Conservation (phyloP, 2,329 filamentous ascomycete species). For the Orbilia blumenaviensis region DNA sequence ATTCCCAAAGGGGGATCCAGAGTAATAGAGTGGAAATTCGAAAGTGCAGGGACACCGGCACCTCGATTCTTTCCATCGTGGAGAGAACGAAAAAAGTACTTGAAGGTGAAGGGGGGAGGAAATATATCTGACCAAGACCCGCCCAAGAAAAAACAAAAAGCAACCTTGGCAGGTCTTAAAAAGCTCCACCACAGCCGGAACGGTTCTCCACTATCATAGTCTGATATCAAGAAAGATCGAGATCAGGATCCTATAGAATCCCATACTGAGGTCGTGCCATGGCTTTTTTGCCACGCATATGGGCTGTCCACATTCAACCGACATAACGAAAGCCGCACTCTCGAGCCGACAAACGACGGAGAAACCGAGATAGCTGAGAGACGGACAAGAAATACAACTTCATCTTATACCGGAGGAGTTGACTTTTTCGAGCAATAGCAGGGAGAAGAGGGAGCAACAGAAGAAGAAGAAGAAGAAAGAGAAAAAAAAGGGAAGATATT, state of each 20-base stretch:
- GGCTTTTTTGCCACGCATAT: conserved; percentile 11
- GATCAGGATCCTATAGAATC: background rate
- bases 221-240: background rate
- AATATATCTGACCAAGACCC: background rate
- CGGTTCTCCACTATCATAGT: background rate
- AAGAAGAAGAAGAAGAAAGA: background rate
- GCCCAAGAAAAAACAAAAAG: no score
- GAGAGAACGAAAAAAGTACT: background rate
- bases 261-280: background rate
- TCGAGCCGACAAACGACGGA: conserved; percentile 10
- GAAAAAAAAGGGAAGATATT: background rate
- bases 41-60: no score
- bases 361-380: background rate
- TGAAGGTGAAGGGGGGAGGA: background rate
- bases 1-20: no score
- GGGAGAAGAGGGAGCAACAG: background rate
- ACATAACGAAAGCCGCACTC: background rate
- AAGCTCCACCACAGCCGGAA: background rate
- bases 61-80: no score
- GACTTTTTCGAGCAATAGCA: background rate
- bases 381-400: background rate
- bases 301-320: conserved; percentile 1
- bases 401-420: background rate
- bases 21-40: no score
- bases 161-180: background rate